Percentiles rank a stretch among this genome's conserved stretches.
Conservation (phyloP, 2,329 filamentous ascomycete species). For the Ceratocystis cacaofunesta region DNA sequence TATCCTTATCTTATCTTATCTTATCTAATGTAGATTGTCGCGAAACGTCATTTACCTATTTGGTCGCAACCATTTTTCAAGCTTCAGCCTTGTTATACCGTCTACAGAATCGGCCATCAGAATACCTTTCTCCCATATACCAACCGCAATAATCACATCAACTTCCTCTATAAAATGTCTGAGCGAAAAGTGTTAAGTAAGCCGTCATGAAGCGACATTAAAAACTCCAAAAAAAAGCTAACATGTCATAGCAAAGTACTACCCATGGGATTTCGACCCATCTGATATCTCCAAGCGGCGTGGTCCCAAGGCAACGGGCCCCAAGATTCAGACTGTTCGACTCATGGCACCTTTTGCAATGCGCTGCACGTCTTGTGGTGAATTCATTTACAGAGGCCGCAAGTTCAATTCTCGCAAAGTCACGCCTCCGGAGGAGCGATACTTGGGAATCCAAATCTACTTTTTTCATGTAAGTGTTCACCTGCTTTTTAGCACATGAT, state of each 20-base stretch:
- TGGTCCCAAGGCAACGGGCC: constrained; percentile 56
- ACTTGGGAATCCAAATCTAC: constrained; percentile 75
- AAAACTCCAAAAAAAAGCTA: constrained; percentile 8
- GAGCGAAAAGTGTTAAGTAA: constrained; percentile 63
- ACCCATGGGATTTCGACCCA: constrained; percentile 78
- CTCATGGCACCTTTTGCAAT: constrained; percentile 49
- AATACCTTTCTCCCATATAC: neutral
- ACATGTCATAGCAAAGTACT: constrained; percentile 35
- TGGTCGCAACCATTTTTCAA: neutral
- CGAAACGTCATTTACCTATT: constrained; percentile 3
- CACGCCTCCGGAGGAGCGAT: constrained; percentile 73
- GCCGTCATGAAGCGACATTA: constrained; percentile 16
- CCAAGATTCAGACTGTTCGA: constrained; percentile 71
- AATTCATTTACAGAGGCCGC: constrained; percentile 82
- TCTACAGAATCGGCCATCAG: neutral
- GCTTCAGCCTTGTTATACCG: constrained; percentile 1
- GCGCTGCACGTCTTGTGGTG: constrained; percentile 37
- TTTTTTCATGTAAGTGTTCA: constrained; percentile 49
- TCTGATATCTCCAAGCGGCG: constrained; percentile 58
- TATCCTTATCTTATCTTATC: constrained; percentile 4
- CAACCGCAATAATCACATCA: neutral
- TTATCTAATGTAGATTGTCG: neutral
- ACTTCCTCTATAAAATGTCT: constrained; percentile 45
- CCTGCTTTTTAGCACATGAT: neutral
- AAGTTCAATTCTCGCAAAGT: constrained; percentile 96